Evolutionary conservation across 805 yeast species (phyloP).

Genomic region (Clavispora carvajalis): DNA sequence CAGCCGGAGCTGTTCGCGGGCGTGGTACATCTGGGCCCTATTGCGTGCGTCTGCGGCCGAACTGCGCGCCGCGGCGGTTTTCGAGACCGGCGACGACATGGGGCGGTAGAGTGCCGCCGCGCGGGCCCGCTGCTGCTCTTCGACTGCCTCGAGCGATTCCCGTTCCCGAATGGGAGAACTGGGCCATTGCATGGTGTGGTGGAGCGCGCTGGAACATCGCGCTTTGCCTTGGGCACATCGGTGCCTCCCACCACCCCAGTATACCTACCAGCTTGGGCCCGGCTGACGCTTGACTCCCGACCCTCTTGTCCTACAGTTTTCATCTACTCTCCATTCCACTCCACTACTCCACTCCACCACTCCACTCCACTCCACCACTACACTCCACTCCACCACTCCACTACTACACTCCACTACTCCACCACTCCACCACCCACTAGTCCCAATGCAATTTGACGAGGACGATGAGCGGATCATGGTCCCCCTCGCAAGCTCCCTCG

Average conservation of each 20-base stretch:
- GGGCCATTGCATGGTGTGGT: conserved; percentile 5
- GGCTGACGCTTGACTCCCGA: too few relatives aligned
- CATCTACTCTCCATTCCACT: too few relatives aligned
- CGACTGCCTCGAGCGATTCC: conserved; percentile 5
- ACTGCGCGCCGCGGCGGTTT: neutral
- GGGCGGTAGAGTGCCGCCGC: conserved; percentile 11
- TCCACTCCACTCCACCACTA: too few relatives aligned
- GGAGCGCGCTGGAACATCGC: too few relatives aligned
- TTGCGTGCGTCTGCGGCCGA: conserved; percentile 3
- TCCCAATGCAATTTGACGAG: conserved; percentile 10
- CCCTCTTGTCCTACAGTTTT: too few relatives aligned
- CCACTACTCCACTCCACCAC: too few relatives aligned
- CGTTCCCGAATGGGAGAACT: conserved; percentile 11
- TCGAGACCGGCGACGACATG: conserved; percentile 5
- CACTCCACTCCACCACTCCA: too few relatives aligned
- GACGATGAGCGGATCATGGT: conserved; percentile 7
- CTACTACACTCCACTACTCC: neutral
- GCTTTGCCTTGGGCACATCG: too few relatives aligned
- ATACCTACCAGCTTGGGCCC: too few relatives aligned
- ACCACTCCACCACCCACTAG: neutral
- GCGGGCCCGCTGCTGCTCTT: conserved; percentile 9
- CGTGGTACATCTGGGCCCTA: conserved; percentile 3
- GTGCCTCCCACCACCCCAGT: too few relatives aligned
- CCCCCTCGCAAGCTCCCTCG: conserved; percentile 6
- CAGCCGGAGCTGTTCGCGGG: conserved; percentile 9